Base-by-base conservation (phyloP, 345 rosid genomes). In the Combretum micranthum region DNA sequence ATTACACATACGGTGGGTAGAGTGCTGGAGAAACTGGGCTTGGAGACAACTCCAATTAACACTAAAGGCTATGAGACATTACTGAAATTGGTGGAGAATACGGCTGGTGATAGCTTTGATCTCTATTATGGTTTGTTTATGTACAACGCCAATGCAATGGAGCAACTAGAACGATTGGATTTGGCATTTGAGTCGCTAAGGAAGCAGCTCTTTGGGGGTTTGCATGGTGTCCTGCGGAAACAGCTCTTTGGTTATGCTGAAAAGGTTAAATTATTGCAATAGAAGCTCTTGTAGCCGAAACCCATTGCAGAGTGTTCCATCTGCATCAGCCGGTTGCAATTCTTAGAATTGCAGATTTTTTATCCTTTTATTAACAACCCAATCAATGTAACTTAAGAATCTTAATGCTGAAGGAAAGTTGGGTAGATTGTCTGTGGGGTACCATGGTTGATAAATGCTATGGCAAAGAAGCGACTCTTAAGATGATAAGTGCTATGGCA, bases 41-140 rank as follows among this genome's bases (percentile, higher is more conserved):
- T 85, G 75, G 82, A 75, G 48, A 55, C 93, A 8, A 81, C 90
- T 10, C 91, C 86, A 8, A 62, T 84, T 16, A 73, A 83, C 73
- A 85, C 88, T 4, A 87, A 70, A 62, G 97, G 88, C 16, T 87
- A 85, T 12, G 87, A 83, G 65, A 85, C 87, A 25, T 70, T 90
- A 82, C 73, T 87, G 55, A 79, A 81, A 51, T 60, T 87, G 79
- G 91, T 90, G 75, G 89, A 78, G 69, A 87, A 81, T 53, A 87
- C 94, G 15, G 80, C 89, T 3, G 85, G 88, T 49, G 94, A 85
- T 50, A 90, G 94, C 71, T 90, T 85, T 51, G 96, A 90, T 65
- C 83, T 85, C 59, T 90, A 81, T 61, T 85, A 81, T 54, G 96
- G 94, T 13, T 59, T 85, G 53, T 90, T 87, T 73, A 60, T 83